Evolutionary conservation across 306 rosid genomes (phyloP), one percentile per base, ranked within the genome.

Genomic region (Spatholobus suberectus): DNA sequence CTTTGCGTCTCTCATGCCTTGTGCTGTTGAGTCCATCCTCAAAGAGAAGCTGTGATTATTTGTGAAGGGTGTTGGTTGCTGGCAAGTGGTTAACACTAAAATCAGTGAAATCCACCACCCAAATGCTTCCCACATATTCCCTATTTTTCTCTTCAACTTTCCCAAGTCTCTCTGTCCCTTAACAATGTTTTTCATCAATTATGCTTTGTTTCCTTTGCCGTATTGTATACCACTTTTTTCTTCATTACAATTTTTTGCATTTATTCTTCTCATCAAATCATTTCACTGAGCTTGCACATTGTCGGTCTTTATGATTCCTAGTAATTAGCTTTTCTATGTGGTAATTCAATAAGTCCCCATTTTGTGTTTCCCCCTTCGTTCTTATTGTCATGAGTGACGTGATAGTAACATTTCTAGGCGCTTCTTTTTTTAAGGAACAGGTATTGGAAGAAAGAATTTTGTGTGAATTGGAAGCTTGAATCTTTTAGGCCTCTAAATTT

Each of bases 381-480:
- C 8, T 5, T 20, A 7, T 61, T 83, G 37, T 79, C 11, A 21
- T 68, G 34, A 58, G 40, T 29, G 41, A 17, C 46, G 12, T 67
- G 49, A 51, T 61, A 34, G 40, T 63, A 63, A 63, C 44, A 34
- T 63, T 32, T 63, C 44, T 29, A n/a, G n/a, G n/a, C n/a, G 44
- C 2, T 61, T 9, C 8, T 54, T 55, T 32, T 13, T 62, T 32
- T 63, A 3, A 34, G 43, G 18, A 77, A 40, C 90, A 90, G 97
- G 92, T 67, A 23, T 77, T 89, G 82, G 80, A 83, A 84, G 87
- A 85, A 71, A 79, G 18, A 78, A 65, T 87, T 86, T 75, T 62
- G 81, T 79, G 78, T 18, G 73, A 66, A 46, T 77, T 74, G 70
- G 29, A 66, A 32, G 37, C 81, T 76, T 86, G 72, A 79, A 83